Base-by-base conservation (phyloP, 2,329 filamentous ascomycete genomes). In the Penicillium fuscoglaucum region DNA sequence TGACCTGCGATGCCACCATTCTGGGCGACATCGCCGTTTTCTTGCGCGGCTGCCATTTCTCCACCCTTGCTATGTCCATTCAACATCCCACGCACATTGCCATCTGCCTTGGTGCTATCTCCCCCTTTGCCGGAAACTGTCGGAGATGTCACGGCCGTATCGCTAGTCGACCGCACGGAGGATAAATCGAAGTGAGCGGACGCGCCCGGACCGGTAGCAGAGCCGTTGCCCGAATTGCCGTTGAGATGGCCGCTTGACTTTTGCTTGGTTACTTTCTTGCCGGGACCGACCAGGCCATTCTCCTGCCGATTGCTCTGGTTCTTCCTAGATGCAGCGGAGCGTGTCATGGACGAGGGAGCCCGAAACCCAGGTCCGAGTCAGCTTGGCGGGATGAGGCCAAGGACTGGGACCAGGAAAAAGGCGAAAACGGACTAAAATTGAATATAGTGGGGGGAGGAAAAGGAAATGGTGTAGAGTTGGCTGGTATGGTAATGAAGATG, bases 271-370 rank as follows among this genome's bases (percentile, higher is more conserved):
- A 87, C 79, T 74, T 87, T 87, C 81, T 87, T 91, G 66, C 88
- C 88, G 52, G 89, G 86, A 71, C 87, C 87, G 83, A 92, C 89
- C 76, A 91, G 83, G 72, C 91, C 91, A 88, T 90, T 92, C 79
- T 96, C 92, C 79, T 96, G 89, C 76, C 89, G 87, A 71, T 82
- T 85, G 78, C 88, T 88, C 80, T 87, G 83, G 79, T 82, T 88
- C 74, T 80, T 80, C 72, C 78, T 78, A 73, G 76, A 74, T 70
- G 78, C 75, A 70, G 72, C 73, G 64, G 72, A 76, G 72, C 78
- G 78, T 76, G 78, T 77, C 79, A 81, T 80, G 74, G 79, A 76
- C 73, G 69, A 78, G 72, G 69, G 70, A 68, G 71, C 71, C 72
- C 67, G 67, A 72, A 68, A 71, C 69, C 73, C 71, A 74, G 73